Percentiles rank a stretch among this genome's conserved stretches.
phyloP scores from a whole-genome alignment of 768 basidiomycete species.

The Amanita jacksonii region DNA sequence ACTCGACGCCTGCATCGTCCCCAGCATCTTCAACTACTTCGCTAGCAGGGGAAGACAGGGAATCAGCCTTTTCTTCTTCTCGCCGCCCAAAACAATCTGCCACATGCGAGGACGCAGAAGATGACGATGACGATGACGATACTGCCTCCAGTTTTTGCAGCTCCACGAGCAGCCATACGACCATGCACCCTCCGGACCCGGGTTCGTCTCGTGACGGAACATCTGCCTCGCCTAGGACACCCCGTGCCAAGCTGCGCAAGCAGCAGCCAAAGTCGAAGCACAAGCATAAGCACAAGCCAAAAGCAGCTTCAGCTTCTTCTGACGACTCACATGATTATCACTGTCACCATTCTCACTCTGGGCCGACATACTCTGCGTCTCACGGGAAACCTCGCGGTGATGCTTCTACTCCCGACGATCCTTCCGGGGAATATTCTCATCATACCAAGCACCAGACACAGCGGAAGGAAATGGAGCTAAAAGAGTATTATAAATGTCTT shows the following conservation, averaged over 20 bases:
- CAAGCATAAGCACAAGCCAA: too few species aligned
- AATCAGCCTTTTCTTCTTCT: too few species aligned
- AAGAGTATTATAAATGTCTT: slow-evolving; percentile 12
- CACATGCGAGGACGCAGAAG: slow-evolving; percentile 3
- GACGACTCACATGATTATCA: background rate
- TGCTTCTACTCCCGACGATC: background rate
- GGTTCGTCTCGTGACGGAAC: background rate
- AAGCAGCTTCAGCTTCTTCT: background rate
- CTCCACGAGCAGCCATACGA: background rate
- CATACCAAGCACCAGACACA: background rate
- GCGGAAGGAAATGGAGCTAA: background rate
- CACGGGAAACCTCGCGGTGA: background rate
- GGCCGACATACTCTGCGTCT: slow-evolving; percentile 9
- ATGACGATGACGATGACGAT: slow-evolving; percentile 8
- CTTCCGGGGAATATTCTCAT: background rate
- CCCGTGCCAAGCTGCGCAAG: slow-evolving; percentile 19
- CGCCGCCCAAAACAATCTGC: background rate
- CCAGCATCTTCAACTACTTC: slow-evolving; percentile 10
- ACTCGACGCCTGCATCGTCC: slow-evolving; percentile 9
- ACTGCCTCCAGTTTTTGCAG: background rate
- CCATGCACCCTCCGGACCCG: background rate
- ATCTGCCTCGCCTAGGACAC: slow-evolving; percentile 11
- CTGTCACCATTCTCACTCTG: slow-evolving; percentile 14
- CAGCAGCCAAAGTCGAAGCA: slow-evolving; percentile 12
- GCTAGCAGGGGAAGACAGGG: background rate